These are phyloP conservation scores for Eutypella sp. DNA, from an alignment of 2,329 filamentous ascomycete species.

Conservation along the genomic window DNA sequence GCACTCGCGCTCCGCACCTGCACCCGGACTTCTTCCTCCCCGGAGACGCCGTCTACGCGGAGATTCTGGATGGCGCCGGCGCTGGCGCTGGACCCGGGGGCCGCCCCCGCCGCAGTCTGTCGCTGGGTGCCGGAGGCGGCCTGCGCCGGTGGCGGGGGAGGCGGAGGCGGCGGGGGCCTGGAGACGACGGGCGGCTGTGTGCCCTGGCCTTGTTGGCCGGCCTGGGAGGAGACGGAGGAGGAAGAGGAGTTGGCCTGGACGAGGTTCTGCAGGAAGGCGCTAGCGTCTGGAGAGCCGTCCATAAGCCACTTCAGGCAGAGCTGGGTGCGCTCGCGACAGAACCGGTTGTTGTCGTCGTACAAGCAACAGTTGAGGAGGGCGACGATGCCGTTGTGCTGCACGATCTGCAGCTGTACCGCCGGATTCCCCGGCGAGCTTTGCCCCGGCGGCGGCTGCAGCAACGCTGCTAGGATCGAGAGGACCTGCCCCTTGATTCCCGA, in stretches of 20 bases:
- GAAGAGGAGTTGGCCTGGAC: slow-evolving; percentile 29
- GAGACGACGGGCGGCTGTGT: slow-evolving; percentile 14
- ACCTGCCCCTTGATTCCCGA: slow-evolving; percentile 84
- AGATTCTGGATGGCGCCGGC: slow-evolving; percentile 24
- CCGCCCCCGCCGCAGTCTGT: slow-evolving; percentile 28
- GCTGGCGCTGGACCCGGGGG: slow-evolving; percentile 9
- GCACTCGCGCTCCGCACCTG: slow-evolving; percentile 38
- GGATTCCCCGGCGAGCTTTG: slow-evolving; percentile 59
- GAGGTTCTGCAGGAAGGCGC: slow-evolving; percentile 64
- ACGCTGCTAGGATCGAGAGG: slow-evolving; percentile 80
- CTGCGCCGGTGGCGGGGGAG: slow-evolving; percentile 27
- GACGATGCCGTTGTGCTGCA: slow-evolving; percentile 79
- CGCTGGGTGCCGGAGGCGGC: slow-evolving; percentile 15
- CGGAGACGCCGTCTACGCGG: slow-evolving; percentile 49
- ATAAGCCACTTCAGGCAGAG: slow-evolving; percentile 82
- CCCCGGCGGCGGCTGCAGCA: slow-evolving; percentile 75
- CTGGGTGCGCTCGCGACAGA: slow-evolving; percentile 86
- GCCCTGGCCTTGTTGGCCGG: too few species aligned
- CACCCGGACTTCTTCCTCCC: slow-evolving; percentile 52
- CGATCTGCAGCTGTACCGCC: slow-evolving; percentile 81
- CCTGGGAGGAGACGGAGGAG: neutral
- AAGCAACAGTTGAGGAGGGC: slow-evolving; percentile 83
- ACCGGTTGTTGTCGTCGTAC: slow-evolving; percentile 90
- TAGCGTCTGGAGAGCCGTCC: slow-evolving; percentile 69
- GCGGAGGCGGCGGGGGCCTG: slow-evolving; percentile 18